phyloP scores from a whole-genome alignment of 1,284 basidiomycete species.

The Microbotryomycetes sp. region DNA sequence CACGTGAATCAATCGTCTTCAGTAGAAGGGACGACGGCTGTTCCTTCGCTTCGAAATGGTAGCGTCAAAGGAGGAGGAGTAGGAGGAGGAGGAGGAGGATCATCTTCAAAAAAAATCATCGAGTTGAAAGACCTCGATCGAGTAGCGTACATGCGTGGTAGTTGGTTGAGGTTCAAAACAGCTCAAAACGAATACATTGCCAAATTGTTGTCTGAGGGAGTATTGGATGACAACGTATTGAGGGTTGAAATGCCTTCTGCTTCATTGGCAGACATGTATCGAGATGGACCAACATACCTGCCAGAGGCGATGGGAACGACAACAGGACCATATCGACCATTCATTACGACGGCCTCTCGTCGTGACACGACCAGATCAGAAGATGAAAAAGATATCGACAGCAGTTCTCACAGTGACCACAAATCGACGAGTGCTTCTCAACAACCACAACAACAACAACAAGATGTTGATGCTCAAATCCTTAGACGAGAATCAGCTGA shows the following conservation, averaged over 20 bases:
- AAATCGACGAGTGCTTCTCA: too few relatives aligned
- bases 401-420: too few relatives aligned
- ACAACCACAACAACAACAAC: too few relatives aligned
- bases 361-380: not conserved
- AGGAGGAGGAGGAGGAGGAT: slow-evolving; percentile 2
- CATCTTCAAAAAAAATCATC: slow-evolving; percentile 7
- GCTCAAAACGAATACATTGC: slow-evolving; percentile 4
- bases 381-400: not conserved
- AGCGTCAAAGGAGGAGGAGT: not conserved
- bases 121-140: slow-evolving; percentile 6
- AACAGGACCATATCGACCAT: not conserved
- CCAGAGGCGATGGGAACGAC: too few relatives aligned
- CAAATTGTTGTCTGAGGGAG: not conserved
- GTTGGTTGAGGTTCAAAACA: slow-evolving; percentile 4
- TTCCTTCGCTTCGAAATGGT: slow-evolving; percentile 8
- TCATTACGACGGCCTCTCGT: not conserved
- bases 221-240: slow-evolving; percentile 6
- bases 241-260: not conserved
- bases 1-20: not conserved
- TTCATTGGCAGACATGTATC: not conserved
- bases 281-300: not conserved
- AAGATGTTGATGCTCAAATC: not conserved
- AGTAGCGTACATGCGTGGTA: slow-evolving; percentile 2
- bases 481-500: not conserved
- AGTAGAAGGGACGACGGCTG: not conserved